Percentiles rank a stretch among this genome's conserved stretches.
Conservation (phyloP, 208 protist species). For the Trypanosomatidae sp. region DNA sequence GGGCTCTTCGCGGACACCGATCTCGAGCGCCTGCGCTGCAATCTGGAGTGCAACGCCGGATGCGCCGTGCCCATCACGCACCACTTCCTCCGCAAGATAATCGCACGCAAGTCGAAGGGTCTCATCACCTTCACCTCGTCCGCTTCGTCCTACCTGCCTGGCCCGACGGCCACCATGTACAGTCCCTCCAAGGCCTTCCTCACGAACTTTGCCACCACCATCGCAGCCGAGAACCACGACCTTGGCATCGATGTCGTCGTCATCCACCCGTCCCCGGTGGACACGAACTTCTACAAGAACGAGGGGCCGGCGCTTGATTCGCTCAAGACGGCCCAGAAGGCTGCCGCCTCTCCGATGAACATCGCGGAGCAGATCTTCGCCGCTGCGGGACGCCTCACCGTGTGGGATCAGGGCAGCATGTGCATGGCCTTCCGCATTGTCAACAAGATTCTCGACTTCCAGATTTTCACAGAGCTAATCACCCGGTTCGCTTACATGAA, state of each 20-base stretch:
- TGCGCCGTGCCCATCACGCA: conserved; percentile 88
- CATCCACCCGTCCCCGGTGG: conserved; percentile 87
- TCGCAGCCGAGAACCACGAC: conserved; percentile 82
- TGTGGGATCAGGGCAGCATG: conserved; percentile 83
- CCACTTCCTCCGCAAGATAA: conserved; percentile 87
- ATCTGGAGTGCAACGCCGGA: conserved; percentile 92
- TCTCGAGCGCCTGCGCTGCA: conserved; percentile 71
- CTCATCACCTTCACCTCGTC: conserved; percentile 92
- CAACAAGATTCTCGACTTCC: conserved; percentile 86
- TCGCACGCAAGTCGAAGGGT: conserved; percentile 68
- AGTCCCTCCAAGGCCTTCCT: conserved; percentile 92
- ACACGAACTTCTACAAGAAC: conserved; percentile 92
- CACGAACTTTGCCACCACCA: conserved; percentile 81
- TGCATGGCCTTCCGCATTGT: conserved; percentile 69
- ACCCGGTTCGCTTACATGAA: conserved; percentile 77
- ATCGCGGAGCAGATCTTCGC: conserved; percentile 88
- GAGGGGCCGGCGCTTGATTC: conserved; percentile 75
- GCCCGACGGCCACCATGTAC: conserved; percentile 90
- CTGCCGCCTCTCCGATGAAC: conserved; percentile 62
- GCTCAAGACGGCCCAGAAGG: conserved; percentile 73
- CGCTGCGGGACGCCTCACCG: conserved; percentile 73
- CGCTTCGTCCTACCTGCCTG: conserved; percentile 75
- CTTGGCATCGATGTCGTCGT: conserved; percentile 85
- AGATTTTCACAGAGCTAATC: conserved; percentile 79
- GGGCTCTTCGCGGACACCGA: conserved; percentile 90